Percentiles rank a stretch among this genome's conserved stretches.
phyloP scores from a whole-genome alignment of 116 monocot genomes.

The Zostera marina region DNA sequence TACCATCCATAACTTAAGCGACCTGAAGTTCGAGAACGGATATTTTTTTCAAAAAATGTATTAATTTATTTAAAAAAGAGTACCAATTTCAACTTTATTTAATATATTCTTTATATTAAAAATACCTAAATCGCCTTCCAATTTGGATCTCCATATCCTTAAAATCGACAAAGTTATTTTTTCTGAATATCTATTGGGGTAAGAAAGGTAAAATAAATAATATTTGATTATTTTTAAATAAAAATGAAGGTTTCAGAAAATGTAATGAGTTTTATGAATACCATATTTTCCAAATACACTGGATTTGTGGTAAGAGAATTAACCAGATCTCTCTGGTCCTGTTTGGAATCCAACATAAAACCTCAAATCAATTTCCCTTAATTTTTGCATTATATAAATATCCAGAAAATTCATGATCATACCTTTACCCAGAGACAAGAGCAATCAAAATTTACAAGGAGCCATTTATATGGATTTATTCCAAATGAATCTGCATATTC shows the following conservation, averaged over 20 bases:
- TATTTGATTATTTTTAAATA: too few relatives aligned
- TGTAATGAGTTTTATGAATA: too few relatives aligned
- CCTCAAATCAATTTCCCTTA: too few relatives aligned
- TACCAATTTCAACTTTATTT: too few relatives aligned
- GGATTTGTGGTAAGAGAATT: slow-evolving; percentile 61
- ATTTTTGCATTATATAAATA: too few relatives aligned
- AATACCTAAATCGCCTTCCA: slow-evolving; percentile 68
- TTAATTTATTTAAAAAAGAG: too few relatives aligned
- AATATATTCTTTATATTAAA: too few relatives aligned
- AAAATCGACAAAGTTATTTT: slow-evolving; percentile 46
- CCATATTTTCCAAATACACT: slow-evolving; percentile 66
- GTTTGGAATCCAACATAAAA: too few relatives aligned
- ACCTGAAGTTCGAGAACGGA: slow-evolving; percentile 24
- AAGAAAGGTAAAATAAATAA: not conserved
- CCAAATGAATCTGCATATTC: slow-evolving; percentile 63
- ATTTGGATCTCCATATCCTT: slow-evolving; percentile 84
- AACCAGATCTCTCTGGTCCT: slow-evolving; percentile 41
- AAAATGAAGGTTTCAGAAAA: too few relatives aligned
- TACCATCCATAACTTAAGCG: slow-evolving; percentile 89
- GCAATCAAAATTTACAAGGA: slow-evolving; percentile 76
- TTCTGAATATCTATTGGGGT: slow-evolving; percentile 38
- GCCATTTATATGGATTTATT: slow-evolving; percentile 79
- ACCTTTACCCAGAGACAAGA: slow-evolving; percentile 72
- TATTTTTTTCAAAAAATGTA: not conserved
- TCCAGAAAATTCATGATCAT: not conserved